Percentiles rank a stretch among this genome's conserved stretches.
phyloP scores from a whole-genome alignment of 768 basidiomycete species.

The Lentinula lateritia region DNA sequence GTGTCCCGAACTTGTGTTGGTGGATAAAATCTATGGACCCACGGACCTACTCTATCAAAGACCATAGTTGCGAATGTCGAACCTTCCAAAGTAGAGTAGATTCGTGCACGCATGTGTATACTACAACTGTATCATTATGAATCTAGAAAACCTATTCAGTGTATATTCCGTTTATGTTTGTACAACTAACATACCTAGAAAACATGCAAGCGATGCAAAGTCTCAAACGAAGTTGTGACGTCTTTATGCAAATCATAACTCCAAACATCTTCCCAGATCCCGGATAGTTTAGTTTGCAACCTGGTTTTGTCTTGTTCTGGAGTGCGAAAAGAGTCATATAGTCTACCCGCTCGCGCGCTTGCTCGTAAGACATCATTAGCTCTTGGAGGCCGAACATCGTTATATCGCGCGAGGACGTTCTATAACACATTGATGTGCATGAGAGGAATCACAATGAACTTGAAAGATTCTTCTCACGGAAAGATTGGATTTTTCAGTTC shows the following conservation, averaged over 20 bases:
- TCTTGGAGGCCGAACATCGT: constrained; percentile 36
- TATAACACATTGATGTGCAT: constrained; percentile 14
- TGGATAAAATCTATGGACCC: constrained; percentile 7
- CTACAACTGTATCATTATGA: background rate
- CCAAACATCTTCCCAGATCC: constrained; percentile 46
- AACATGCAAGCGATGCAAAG: background rate
- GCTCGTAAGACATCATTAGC: constrained; percentile 42
- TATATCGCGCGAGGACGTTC: constrained; percentile 43
- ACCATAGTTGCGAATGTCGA: background rate
- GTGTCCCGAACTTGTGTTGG: constrained; percentile 18
- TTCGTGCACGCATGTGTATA: background rate
- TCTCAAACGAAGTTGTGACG: constrained; percentile 23
- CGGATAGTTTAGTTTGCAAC: constrained; percentile 27
- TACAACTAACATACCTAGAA: background rate
- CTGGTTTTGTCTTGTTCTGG: constrained; percentile 21
- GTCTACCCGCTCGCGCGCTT: constrained; percentile 35
- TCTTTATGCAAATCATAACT: constrained; percentile 39
- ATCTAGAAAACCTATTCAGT: background rate
- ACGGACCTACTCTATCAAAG: background rate
- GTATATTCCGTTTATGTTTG: background rate
- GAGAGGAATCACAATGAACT: background rate
- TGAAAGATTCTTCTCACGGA: constrained; percentile 23
- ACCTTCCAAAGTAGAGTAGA: background rate
- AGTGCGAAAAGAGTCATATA: constrained; percentile 33
- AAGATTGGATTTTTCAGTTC: constrained; percentile 32